Evolutionary conservation across 352 stramenopile genomes (phyloP), one percentile per base, ranked within the genome.

Genomic region (Phytophthora sojae): DNA sequence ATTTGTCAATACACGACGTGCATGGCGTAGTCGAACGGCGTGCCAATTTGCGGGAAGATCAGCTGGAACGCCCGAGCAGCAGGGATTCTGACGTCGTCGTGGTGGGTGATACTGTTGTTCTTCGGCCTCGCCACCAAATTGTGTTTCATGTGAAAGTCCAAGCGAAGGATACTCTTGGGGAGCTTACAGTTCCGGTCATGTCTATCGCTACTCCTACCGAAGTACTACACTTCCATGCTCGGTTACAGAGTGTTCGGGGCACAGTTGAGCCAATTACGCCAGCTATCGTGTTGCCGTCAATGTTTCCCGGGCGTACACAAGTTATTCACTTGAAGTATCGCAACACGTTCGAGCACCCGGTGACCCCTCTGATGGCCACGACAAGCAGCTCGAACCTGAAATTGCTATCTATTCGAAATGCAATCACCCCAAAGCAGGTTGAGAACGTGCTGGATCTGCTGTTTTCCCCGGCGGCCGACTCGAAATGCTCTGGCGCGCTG

Each of bases 271-370:
- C 81, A 1, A 57, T 79, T 12, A 61, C 64, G 8, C 44, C 64
- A 19, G 42, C 67, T 6, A 64, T 87, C 32, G 19, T 76, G 26
- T 55, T 85, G n/a, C 66, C 71, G 11, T 63, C 79, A 4, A 74
- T 78, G 71, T 87, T 87, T 53, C 71, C 75, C 7, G 81, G 79
- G 1, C 69, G 66, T 30, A 73, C 60, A 0, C 25, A 67, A 26
- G 19, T 78, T 39, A 49, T 84, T 47, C 70, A 79, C 11, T n/a
- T 89, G 7, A 53, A 72, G 6, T 89, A 84, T 71, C 61, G 62
- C 12, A 89, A 79, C 58, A 81, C 77, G 6, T 87, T 89, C 12
- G 54, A 70, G 1, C 79, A 89, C 57, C 50, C 57, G 14, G 67
- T 87, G 15, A 71, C 52, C 8, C 49, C 63, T 32, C 61, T 80